Evolutionary conservation across 1,139 yeast species (phyloP).

Genomic region (Sugiyamaella sp.): DNA sequence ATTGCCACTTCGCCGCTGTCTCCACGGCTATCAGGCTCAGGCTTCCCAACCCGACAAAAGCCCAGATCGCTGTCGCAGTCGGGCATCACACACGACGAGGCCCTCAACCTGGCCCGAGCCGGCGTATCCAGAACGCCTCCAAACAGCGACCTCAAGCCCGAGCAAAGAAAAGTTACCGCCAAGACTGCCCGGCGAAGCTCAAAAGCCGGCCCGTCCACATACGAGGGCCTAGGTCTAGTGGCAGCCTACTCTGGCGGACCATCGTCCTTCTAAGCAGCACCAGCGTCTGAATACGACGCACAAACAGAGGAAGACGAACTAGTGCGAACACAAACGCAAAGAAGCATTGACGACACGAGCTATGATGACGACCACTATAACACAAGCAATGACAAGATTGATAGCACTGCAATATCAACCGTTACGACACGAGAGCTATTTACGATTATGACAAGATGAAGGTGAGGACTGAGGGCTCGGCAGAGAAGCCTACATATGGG

Average conservation of each 20-base stretch:
- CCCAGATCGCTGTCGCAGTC: slow-evolving; percentile 32
- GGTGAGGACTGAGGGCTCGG: neutral
- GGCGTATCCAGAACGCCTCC: slow-evolving; percentile 28
- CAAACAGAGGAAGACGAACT: neutral
- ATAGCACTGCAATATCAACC: no score
- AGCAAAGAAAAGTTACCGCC: slow-evolving; percentile 18
- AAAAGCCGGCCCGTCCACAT: slow-evolving; percentile 28
- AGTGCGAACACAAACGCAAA: neutral
- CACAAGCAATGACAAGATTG: neutral
- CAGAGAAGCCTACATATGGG: neutral
- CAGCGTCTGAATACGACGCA: neutral
- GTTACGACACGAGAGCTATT: neutral
- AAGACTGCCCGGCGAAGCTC: slow-evolving; percentile 18
- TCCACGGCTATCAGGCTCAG: neutral
- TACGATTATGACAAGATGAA: neutral
- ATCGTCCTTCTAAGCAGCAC: slow-evolving; percentile 36
- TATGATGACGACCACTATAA: neutral
- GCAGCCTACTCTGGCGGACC: slow-evolving; percentile 44
- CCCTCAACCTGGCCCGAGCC: slow-evolving; percentile 44
- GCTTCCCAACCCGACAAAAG: slow-evolving; percentile 10
- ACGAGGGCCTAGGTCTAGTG: slow-evolving; percentile 41
- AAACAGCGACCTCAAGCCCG: slow-evolving; percentile 14
- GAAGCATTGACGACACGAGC: neutral
- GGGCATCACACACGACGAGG: slow-evolving; percentile 43
- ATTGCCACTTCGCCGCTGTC: slow-evolving; percentile 8